A percentile compares a stretch with the other conserved stretches of the same genome.
phyloP scores from a whole-genome alignment of 1,139 yeast genomes.

The Maudiozyma humilis region DNA sequence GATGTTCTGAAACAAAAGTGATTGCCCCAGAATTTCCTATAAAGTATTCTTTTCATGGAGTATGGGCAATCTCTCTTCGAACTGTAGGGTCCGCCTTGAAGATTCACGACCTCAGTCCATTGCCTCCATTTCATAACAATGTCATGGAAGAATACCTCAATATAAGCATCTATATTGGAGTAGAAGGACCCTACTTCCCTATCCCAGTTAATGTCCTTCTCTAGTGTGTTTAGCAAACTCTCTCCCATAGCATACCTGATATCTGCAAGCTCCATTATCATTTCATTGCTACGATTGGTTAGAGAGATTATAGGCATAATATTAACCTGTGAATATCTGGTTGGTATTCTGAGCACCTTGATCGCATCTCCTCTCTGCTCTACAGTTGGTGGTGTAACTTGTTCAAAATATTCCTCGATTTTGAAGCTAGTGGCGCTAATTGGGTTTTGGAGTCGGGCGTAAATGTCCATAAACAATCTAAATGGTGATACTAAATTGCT shows the following conservation, averaged over 20 bases:
- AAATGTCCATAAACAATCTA: not conserved
- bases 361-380: too few species aligned
- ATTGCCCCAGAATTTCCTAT: not conserved
- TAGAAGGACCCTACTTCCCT: too few species aligned
- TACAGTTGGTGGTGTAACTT: not conserved
- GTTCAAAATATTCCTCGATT: not conserved
- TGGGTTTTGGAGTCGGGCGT: not conserved
- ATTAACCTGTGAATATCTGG: too few species aligned
- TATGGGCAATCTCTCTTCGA: not conserved
- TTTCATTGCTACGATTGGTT: too few species aligned
- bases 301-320: too few species aligned
- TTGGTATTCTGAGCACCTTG: too few species aligned
- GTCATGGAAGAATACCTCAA: not conserved
- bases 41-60: not conserved
- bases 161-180: not conserved
- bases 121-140: slow-evolving; percentile 5
- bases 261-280: too few species aligned
- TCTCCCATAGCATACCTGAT: too few species aligned
- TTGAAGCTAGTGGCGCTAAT: not conserved
- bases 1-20: slow-evolving; percentile 2
- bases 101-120: slow-evolving; percentile 2
- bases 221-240: not conserved
- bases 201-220: not conserved
- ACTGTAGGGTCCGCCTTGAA: slow-evolving; percentile 4
- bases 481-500: not conserved